Base-by-base conservation (phyloP, 2,329 filamentous ascomycete species). In the Knufia fluminis region DNA sequence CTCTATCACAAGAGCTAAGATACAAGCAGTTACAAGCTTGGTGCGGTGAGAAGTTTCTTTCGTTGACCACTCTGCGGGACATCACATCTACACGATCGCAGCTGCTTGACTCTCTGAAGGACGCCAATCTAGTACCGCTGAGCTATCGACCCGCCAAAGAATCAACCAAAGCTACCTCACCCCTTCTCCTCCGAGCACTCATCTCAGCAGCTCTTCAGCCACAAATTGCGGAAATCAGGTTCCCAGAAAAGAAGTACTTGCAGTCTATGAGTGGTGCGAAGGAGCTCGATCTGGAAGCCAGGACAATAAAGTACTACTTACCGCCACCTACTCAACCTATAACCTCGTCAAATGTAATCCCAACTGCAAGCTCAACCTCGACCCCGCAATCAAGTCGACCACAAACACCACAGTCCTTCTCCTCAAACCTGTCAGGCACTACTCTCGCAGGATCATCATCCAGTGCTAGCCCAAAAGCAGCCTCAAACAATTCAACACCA, bases 171-270 rank as follows among this genome's bases (percentile, higher is more conserved):
- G 59, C 28, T 23, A 14, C 22, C 38, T 41, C 39, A 36, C 47
- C 49, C 7, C 66, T 74, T 12, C 74, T 89, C 22, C 70, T 88
- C 17, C 79, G 84, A 19, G 84, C 83, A 1, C 69, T 89, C 20
- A 77, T 86, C 22, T 84, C 84, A 3, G 83, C 82, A 2, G 81
- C 85, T 2, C 87, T 88, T 64, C 78, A 80, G 24, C 92, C 92
- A 0, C 91, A 97, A 67, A 81, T 96, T 56, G 89, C 89, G 12
- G 81, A 90, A 47, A 95, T 98, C 62, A 84, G 89, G 56, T 87
- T 96, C 58, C 92, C 92, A 0, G 88, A 95, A 68, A 94, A 94
- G 72, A 97, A 96, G 66, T 98, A 94, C 66, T 86, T 86, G 10
- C 81, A 83, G 31, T 88, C 86, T 2, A 79, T 94, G 55, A 86